Evolutionary conservation across 2,329 filamentous ascomycete genomes (phyloP), one percentile per base, ranked within the genome.

Genomic region (Arthroderma sp.): DNA sequence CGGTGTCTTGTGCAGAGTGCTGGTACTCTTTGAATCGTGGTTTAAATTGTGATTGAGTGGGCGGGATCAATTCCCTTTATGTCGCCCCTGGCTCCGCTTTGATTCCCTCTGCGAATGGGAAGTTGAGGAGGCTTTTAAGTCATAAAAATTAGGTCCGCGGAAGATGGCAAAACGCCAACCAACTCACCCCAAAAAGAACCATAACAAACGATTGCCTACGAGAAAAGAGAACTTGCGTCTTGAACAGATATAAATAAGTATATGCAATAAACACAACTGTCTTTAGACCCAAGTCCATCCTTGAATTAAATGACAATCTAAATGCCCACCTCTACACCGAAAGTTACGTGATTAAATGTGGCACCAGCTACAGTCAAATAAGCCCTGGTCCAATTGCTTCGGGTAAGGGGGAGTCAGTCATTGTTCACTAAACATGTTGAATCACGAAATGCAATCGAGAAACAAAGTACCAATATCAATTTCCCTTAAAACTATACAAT

Each of bases 401-500:
- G 39, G 1, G n/a, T 11, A 19, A 43, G 17, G 5, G 39, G 15
- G 19, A 7, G 8, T 43, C 9, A 19, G 19, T 11, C 2, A 17
- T 21, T 15, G 11, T 17, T 1, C 41, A 11, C 41, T n/a, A 21
- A 21, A 44, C 21, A 44, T 17, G 21, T 11, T 37, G 13, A 13
- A 23, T 17, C 17, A 8, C 38, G n/a, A 19, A 23, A 47, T 19
- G 28, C 21, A 28, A 47, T 25, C 39, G 39, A 51, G 9, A 0
- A 31, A 51, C 4, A 51, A 25, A 51, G 19, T 13, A 51, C 15
- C n/a, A 31, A 33, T 15, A 17, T 51, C 47, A 51, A 35, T 51
- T 51, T 51, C 28, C 44, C 47, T 51, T 51, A 51, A 51, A 33
- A 51, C 25, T 51, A 51, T 25, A 51, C 13, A 51, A 38, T 33